Evolutionary conservation across 2,329 filamentous ascomycete genomes (phyloP), one percentile per base, ranked within the genome.

Genomic region (Colletotrichum sp.): DNA sequence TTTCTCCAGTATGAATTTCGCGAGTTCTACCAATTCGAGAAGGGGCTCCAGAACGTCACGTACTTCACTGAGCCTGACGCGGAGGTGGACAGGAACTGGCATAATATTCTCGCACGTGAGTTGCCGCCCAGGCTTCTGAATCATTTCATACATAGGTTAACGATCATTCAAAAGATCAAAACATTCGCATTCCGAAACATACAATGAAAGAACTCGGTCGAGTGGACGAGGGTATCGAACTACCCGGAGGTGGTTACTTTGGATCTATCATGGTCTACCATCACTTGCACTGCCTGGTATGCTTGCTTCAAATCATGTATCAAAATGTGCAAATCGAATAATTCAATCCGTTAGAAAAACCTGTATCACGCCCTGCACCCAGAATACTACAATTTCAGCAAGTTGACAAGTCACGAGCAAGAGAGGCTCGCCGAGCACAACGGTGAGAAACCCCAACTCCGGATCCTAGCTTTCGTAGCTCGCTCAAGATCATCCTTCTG

Each of bases 101-200:
- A 49, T 13, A 49, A 49, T 49, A 21, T 49, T 49, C n/a, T 21
- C 18, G 44, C 44, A n/a, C 6, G 44, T 49, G 6, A 49, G 44
- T 21, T 18, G 18, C n/a, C 18, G 13, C 6, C 3, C 18, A 49
- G 4, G 18, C 9, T 3, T 49, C 18, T 49, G 44, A 49, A 13
- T 4, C 0, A 10, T 7, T 7, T 2, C 10, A 49, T 49, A 1
- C n/a, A 21, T 49, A 21, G 10, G 0, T 49, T 49, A 0, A 49
- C 10, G 10, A 6, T 13, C 44, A 0, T 49, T 1, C 10, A 7
- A 6, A 21, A 49, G 44, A 49, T 13, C 44, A 49, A 6, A 49
- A 49, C 0, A 49, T 49, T 8, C 44, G 44, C 10, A 13, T 49
- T 49, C 10, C 44, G 10, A 49, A 49, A 21, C 18, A n/a, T 49